A percentile compares a stretch with the other conserved stretches of the same genome.
phyloP scores from a whole-genome alignment of 2,329 filamentous ascomycete species.

The Hypoxylon rubiginosum region DNA sequence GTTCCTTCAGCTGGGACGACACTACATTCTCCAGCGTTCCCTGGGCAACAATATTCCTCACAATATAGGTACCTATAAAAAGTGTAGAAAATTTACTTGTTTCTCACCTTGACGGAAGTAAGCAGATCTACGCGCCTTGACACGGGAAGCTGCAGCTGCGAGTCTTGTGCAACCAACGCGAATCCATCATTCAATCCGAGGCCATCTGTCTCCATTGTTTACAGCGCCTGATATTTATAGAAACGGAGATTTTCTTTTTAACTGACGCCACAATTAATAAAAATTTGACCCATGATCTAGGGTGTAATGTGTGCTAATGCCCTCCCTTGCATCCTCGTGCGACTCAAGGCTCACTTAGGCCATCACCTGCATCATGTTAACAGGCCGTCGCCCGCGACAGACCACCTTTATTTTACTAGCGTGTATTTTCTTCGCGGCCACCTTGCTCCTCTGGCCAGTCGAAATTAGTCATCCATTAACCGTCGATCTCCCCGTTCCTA shows the following conservation, averaged over 20 bases:
- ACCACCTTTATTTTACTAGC: slow-evolving; percentile 4
- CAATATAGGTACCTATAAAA: too few species aligned
- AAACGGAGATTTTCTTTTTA: too few species aligned
- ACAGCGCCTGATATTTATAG: neutral
- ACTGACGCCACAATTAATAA: neutral
- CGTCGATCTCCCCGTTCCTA: neutral
- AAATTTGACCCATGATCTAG: too few species aligned
- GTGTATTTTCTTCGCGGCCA: neutral
- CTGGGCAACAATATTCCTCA: too few species aligned
- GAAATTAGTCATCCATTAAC: neutral
- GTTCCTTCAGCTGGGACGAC: too few species aligned
- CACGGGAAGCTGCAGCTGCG: neutral
- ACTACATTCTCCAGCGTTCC: too few species aligned
- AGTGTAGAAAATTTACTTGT: too few species aligned
- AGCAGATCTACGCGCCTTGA: neutral
- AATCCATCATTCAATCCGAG: too few species aligned
- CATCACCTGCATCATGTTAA: slow-evolving; percentile 6
- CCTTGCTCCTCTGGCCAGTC: neutral
- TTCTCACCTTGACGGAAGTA: too few species aligned
- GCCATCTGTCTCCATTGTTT: too few species aligned
- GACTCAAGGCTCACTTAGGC: neutral
- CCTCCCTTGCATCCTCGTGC: neutral
- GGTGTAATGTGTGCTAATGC: too few species aligned
- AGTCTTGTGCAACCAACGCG: neutral
- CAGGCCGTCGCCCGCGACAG: slow-evolving; percentile 8